Base-by-base conservation (phyloP, 345 rosid species). In the Diplotaxis tenuifolia region DNA sequence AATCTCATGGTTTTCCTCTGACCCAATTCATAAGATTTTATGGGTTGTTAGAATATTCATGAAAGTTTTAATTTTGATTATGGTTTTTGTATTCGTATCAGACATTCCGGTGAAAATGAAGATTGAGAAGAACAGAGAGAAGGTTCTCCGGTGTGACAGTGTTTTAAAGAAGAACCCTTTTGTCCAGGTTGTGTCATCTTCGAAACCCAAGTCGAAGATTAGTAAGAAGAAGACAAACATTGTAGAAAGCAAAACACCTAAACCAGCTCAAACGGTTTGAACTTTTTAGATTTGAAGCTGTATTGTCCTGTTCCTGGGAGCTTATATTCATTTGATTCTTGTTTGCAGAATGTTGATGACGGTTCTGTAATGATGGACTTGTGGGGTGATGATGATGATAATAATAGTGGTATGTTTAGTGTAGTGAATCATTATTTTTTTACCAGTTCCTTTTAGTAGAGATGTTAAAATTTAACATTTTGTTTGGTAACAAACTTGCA, bases 61-160 rank as follows among this genome's bases (percentile, higher is more conserved):
- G 6, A 42, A 42, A 42, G 68, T 54, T 16, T 75, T 66, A 7
- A 49, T 65, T 32, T 47, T 65, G 50, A 47, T 15, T 22, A 11
- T 64, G 42, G 9, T 52, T 57, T 55, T 19, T 10, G 1, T 50
- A 27, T 60, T 40, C 28, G 1, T n/a, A 7, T 11, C 70, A 95
- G 96, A 92, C 78, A 84, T 95, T 56, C 85, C 90, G 9, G 96
- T 83, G 74, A 88, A 78, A 80, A 78, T 88, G 38, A 92, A 92
- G 86, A 95, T 89, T 73, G 96, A 89, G 82, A 95, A 95, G 62
- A 81, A 77, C 22, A 86, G 92, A 53, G 93, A 86, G 36, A 92
- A 80, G 67, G 89, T 89, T 4, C 89, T 92, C 2, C 78, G 81
- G 4, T 76, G 73, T 56, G 99, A 95, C 32, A 88, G 91, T 67